Percentiles rank a stretch among this genome's conserved stretches.
These are phyloP conservation scores for Ogataea glucozyma DNA, from an alignment of 805 yeast species.

Conservation along the genomic window DNA sequence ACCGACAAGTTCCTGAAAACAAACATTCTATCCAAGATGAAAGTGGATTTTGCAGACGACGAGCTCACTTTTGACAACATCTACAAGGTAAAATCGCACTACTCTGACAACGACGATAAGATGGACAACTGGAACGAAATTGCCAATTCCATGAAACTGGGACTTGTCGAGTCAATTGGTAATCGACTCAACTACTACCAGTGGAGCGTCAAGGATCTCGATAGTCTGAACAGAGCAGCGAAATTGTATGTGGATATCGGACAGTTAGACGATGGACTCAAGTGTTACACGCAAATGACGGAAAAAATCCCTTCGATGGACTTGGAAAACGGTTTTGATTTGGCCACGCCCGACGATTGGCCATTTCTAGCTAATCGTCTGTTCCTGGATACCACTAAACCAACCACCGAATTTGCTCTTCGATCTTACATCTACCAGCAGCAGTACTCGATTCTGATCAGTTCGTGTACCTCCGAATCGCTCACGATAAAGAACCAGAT, in stretches of 20 bases:
- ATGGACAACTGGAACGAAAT: slow-evolving; percentile 54
- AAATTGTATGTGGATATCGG: slow-evolving; percentile 48
- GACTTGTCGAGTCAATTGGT: slow-evolving; percentile 55
- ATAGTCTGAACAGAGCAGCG: slow-evolving; percentile 34
- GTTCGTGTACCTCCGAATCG: slow-evolving; percentile 30
- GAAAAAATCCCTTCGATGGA: slow-evolving; percentile 16
- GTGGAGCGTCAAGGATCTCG: slow-evolving; percentile 16
- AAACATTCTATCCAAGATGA: slow-evolving; percentile 33
- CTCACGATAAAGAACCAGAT: slow-evolving; percentile 32
- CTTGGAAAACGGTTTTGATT: slow-evolving; percentile 21
- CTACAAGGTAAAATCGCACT: slow-evolving; percentile 41
- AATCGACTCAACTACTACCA: slow-evolving; percentile 44
- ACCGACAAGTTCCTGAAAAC: slow-evolving; percentile 33
- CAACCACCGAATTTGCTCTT: slow-evolving; percentile 21
- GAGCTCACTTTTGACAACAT: slow-evolving; percentile 36
- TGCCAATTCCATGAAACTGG: slow-evolving; percentile 45
- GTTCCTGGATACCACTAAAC: background rate
- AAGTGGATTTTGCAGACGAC: slow-evolving; percentile 32
- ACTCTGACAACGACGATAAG: slow-evolving; percentile 39
- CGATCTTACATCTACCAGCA: slow-evolving; percentile 25
- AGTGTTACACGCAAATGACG: slow-evolving; percentile 49
- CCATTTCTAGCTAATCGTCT: slow-evolving; percentile 12
- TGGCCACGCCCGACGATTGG: slow-evolving; percentile 7
- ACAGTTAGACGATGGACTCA: slow-evolving; percentile 60
- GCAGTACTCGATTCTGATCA: slow-evolving; percentile 25